Percentiles rank a stretch among this genome's conserved stretches.
These are phyloP conservation scores for Aspergillus conjunctus DNA, from an alignment of 495 filamentous ascomycete species.

Conservation along the genomic window DNA sequence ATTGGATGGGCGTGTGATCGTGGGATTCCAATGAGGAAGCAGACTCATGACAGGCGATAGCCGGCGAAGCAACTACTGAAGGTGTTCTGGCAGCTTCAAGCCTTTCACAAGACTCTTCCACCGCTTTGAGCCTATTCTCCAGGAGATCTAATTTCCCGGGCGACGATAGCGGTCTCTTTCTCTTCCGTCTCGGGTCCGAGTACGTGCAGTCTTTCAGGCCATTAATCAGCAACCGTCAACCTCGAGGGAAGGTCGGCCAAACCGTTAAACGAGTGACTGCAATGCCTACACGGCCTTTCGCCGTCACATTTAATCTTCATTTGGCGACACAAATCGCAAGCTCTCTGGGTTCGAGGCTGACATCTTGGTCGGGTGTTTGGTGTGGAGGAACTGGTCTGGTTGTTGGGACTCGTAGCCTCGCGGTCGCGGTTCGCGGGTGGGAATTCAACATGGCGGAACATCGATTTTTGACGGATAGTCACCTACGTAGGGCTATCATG, in stretches of 20 bases:
- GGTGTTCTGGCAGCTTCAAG: not conserved
- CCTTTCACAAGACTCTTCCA: slow-evolving; percentile 15
- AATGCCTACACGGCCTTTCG: slow-evolving; percentile 13
- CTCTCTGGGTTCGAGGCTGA: slow-evolving; percentile 7
- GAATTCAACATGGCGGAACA: too few species aligned
- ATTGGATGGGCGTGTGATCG: not conserved
- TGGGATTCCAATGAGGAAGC: not conserved
- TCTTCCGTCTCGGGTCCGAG: slow-evolving; percentile 12
- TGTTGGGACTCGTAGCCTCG: too few species aligned
- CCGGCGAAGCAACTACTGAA: not conserved
- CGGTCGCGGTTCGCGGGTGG: too few species aligned
- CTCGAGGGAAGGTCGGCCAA: too few species aligned
- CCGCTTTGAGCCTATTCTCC: slow-evolving; percentile 16
- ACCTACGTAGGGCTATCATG: too few species aligned
- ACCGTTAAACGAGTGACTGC: slow-evolving; percentile 17
- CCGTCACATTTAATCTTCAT: slow-evolving; percentile 24
- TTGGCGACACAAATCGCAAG: slow-evolving; percentile 20
- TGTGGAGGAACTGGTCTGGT: not conserved
- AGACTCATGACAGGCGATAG: not conserved
- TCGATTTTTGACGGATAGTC: too few species aligned
- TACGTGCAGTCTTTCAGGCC: slow-evolving; percentile 14
- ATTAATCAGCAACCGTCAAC: not conserved
- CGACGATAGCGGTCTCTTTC: slow-evolving; percentile 4
- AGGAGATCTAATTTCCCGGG: slow-evolving; percentile 4
- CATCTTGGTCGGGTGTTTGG: not conserved